Evolutionary conservation across 306 rosid species (phyloP).

Genomic region (Senna siamea): DNA sequence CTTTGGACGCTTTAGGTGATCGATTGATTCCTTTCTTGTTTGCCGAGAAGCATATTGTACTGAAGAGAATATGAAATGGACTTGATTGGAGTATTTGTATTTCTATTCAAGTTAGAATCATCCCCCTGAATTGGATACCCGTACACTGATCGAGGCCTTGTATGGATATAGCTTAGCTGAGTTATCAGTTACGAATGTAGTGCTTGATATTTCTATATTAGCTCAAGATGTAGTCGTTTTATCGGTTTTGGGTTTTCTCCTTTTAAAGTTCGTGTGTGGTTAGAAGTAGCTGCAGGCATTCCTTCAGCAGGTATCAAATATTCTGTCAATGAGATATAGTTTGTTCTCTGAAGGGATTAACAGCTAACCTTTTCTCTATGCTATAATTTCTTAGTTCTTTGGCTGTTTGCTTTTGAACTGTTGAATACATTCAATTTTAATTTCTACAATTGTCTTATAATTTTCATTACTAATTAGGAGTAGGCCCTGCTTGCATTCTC

Average conservation of each 20-base stretch:
- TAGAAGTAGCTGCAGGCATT: neutral
- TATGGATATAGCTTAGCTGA: neutral
- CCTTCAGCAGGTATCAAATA: no score
- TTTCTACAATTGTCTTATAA: neutral
- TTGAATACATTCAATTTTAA: neutral
- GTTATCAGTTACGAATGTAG: neutral
- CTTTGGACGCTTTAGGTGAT: neutral
- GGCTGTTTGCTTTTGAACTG: neutral
- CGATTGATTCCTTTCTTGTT: neutral
- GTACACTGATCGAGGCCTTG: neutral
- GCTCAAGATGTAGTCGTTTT: neutral
- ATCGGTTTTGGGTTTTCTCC: neutral
- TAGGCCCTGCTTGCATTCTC: neutral
- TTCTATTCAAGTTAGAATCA: neutral
- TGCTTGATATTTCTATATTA: neutral
- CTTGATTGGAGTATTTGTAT: neutral
- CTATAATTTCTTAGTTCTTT: neutral
- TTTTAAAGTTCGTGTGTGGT: neutral
- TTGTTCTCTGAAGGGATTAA: neutral
- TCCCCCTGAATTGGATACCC: neutral
- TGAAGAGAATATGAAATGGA: neutral
- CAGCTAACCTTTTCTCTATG: neutral
- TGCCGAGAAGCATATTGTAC: neutral
- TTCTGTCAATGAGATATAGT: neutral
- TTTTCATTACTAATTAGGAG: neutral